Evolutionary conservation across 1,284 basidiomycete genomes (phyloP), one percentile per base, ranked within the genome.

Genomic region (Puccinia novopanici): DNA sequence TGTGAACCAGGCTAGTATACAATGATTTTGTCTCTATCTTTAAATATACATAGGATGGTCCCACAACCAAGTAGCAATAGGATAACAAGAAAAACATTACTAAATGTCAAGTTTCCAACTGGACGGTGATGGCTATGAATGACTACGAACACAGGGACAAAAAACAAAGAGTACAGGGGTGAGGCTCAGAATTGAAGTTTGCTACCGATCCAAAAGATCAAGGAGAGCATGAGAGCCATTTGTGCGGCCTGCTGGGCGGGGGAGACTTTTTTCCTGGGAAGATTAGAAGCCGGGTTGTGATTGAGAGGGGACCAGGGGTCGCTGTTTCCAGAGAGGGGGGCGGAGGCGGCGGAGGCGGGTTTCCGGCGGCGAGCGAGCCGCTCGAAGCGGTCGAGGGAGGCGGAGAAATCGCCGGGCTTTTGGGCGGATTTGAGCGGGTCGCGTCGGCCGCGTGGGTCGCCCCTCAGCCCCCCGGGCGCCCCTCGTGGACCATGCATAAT

Each of bases 211-310:
- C 73, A 75, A 19, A 75, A 54, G 22, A 75, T 75, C 19, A 75
- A 75, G 30, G 73, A 75, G 42, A 75, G 73, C 73, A 75, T 75
- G 40, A 75, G 40, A 15, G 73, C 73, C n/a, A 75, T 42, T 24
- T 75, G 73, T 6, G 48, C 57, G 34, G 73, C 55, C 42, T 75
- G 73, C 10, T 24, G 19, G 15, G 55, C 73, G 57, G 73, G 37
- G 24, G 73, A 75, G 0, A 42, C 37, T 61, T 75, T 75, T 13
- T 19, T 55, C 6, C 19, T n/a, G n/a, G 55, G 27, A 8, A 22
- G 70, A 8, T 50, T 34, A 19, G 50, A 50, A 22, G 70, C 40
- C 17, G 50, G 52, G 17, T 40, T 34, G 15, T 54, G 50, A 17
- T 17, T 12, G 5, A 40, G 63, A 24, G 42, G 8, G 24, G 19